A percentile compares a stretch with the other conserved stretches of the same genome.
Conservation (phyloP, 768 basidiomycete genomes). For the Tephrocybe sp. region DNA sequence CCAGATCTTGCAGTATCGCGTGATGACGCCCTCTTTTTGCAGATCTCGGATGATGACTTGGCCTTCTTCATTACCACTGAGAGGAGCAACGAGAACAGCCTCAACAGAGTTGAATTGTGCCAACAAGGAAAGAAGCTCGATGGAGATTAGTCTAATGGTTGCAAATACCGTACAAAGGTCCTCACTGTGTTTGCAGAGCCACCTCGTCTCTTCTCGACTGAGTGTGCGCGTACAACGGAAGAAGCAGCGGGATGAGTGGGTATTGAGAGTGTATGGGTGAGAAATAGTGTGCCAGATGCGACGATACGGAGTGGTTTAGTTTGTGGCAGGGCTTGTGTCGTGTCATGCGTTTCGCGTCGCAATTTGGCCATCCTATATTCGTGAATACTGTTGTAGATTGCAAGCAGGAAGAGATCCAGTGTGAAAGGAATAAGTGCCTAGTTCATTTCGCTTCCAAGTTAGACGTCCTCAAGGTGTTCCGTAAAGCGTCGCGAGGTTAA, state of each 20-base stretch:
- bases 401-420: not conserved
- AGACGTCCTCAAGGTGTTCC: constrained; percentile 6
- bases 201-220: constrained; percentile 65
- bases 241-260: constrained; percentile 59
- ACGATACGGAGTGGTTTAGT: constrained; percentile 65
- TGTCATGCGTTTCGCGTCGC: constrained; percentile 42
- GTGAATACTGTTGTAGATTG: constrained; percentile 10
- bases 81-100: constrained; percentile 69
- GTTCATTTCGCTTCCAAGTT: constrained; percentile 19
- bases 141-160: constrained; percentile 4
- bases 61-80: constrained; percentile 75
- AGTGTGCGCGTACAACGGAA: constrained; percentile 66
- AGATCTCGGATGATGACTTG: constrained; percentile 61
- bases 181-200: constrained; percentile 66
- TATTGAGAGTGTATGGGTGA: constrained; percentile 70
- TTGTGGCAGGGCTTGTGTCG: constrained; percentile 22
- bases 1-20: constrained; percentile 74
- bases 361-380: constrained; percentile 41
- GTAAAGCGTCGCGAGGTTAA: not conserved
- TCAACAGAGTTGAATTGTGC: constrained; percentile 71
- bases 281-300: constrained; percentile 78
- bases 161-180: not conserved
- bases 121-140: constrained; percentile 60
- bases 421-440: constrained; percentile 1
- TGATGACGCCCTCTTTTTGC: constrained; percentile 66